Base-by-base conservation (phyloP, 441 rosid genomes). In the Erysimum pusillum region DNA sequence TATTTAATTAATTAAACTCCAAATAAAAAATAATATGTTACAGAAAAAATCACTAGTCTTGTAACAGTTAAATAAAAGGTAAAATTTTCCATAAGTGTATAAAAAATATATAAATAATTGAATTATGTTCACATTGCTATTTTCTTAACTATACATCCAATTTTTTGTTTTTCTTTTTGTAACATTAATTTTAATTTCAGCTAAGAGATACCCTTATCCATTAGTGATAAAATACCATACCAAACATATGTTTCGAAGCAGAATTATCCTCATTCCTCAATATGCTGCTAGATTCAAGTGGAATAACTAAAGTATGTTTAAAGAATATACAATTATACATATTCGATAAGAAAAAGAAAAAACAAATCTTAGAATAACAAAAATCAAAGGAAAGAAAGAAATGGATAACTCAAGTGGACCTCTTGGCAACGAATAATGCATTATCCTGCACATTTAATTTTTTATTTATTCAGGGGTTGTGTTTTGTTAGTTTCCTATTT, bases 401-500 rank as follows among this genome's bases (percentile, higher is more conserved):
- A 42, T 52, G 63, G 79, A 52, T 69, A 69, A 61, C 46, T 12
- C 42, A 51, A 69, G 79, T 62, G 70, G 70, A 52, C 17, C 58
- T 60, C 56, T 14, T 61, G 74, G 34, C 25, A 49, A 60, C 49
- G 62, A 57, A 74, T 74, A 66, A 58, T 65, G 46, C 63, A 51
- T 51, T 49, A 9, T 49, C 56, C 6, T 51, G 9, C 25, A 48
- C 12, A 75, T 32, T 25, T 9, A 28, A 6, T 25, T 25, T 25
- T 22, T 58, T 65, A 14, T 60, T 25, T 28, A 67, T 75, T 25
- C 46, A 5, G 3, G 45, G 14, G 31, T 10, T 17, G 14, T 67
- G 62, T 59, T 67, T 59, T 75, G 79, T 48, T 75, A 53, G 59
- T 51, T 60, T 75, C 63, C 69, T 20, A 60, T 42, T 13, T 61